Conservation (phyloP, 139 green algal species). For the Picochlorum sp. region DNA sequence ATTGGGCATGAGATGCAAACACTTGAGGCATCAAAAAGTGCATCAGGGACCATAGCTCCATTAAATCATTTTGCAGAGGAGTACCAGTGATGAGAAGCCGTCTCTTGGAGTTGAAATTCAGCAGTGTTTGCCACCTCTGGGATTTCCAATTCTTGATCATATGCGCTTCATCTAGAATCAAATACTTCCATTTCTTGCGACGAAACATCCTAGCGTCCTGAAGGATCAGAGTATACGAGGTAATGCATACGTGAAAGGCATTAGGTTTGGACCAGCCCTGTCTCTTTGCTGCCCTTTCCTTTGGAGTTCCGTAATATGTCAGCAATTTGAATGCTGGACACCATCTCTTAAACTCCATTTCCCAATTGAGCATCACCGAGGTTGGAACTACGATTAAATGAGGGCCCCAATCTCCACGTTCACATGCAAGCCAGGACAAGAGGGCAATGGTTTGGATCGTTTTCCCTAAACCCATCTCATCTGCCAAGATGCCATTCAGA, state of each 20-base stretch:
- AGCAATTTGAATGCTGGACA: slow-evolving; percentile 98
- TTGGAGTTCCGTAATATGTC: slow-evolving; percentile 92
- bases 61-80: slow-evolving; percentile 95
- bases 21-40: slow-evolving; percentile 97
- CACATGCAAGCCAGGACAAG: slow-evolving; percentile 83
- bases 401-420: slow-evolving; percentile 87
- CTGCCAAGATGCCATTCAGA: slow-evolving; percentile 93
- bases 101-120: slow-evolving; percentile 93
- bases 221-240: slow-evolving; percentile 90
- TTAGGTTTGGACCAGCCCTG: slow-evolving; percentile 95
- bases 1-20: slow-evolving; percentile 79
- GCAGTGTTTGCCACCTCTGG: slow-evolving; percentile 89
- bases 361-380: slow-evolving; percentile 99
- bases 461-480: slow-evolving; percentile 87
- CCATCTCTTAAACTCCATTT: slow-evolving; percentile 99
- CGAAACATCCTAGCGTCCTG: slow-evolving; percentile 90
- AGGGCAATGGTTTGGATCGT: slow-evolving; percentile 94
- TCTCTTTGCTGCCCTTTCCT: slow-evolving; percentile 90
- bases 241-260: slow-evolving; percentile 99
- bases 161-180: slow-evolving; percentile 99
- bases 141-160: slow-evolving; percentile 99
- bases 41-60: slow-evolving; percentile 97
- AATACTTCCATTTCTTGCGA: slow-evolving; percentile 96
- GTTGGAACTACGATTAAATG: slow-evolving; percentile 96
- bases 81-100: slow-evolving; percentile 90